Evolutionary conservation across 1,139 yeast genomes (phyloP).

Genomic region (Scheffersomyces segobiensis): DNA sequence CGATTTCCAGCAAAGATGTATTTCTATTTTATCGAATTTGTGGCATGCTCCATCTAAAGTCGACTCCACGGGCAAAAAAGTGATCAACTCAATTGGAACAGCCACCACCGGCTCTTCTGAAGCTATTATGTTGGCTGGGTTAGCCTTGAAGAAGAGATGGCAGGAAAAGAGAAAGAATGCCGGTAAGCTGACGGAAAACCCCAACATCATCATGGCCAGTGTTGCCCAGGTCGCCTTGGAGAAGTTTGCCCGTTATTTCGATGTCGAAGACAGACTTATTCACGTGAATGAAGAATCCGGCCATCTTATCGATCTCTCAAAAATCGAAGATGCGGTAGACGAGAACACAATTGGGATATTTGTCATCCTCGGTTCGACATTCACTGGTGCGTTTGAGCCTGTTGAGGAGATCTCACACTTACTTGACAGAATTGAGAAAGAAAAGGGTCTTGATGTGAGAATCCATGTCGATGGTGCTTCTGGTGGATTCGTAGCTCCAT

Average conservation of each 20-base stretch:
- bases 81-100: constrained; percentile 66
- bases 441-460: constrained; percentile 68
- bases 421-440: constrained; percentile 67
- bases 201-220: constrained; percentile 91
- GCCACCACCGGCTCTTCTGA: constrained; percentile 95
- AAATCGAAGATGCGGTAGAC: constrained; percentile 66
- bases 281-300: constrained; percentile 61
- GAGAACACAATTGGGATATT: constrained; percentile 93
- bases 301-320: constrained; percentile 62
- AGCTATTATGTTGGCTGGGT: constrained; percentile 90
- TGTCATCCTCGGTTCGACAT: constrained; percentile 87
- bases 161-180: constrained; percentile 60
- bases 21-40: constrained; percentile 72
- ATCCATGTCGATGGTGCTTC: constrained; percentile 95
- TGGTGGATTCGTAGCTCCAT: constrained; percentile 88
- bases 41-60: constrained; percentile 70
- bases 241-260: constrained; percentile 91
- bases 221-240: constrained; percentile 94
- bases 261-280: constrained; percentile 79
- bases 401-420: constrained; percentile 60
- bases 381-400: constrained; percentile 89
- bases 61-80: constrained; percentile 27
- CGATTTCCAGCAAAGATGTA: constrained; percentile 79
- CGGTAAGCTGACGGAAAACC: constrained; percentile 63
- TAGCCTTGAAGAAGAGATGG: constrained; percentile 91